Percentiles rank a stretch among this genome's conserved stretches.
phyloP scores from a whole-genome alignment of 2,329 filamentous ascomycete species.

The Ophiosphaerella narmari region DNA sequence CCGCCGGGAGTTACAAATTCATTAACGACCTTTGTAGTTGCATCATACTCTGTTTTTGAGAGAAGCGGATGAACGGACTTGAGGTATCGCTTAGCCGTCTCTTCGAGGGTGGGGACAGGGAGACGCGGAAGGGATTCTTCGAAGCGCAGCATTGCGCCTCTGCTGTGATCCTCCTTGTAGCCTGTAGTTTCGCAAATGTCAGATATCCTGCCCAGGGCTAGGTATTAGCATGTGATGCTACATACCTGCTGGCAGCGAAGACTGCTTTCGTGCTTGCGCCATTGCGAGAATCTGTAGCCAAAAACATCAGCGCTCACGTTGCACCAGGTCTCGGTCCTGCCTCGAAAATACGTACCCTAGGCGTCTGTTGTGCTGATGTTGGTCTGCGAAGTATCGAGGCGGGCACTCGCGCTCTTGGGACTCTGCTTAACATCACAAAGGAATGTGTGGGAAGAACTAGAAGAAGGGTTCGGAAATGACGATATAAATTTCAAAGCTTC shows the following conservation, averaged over 20 bases:
- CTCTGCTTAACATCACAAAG: constrained; percentile 48
- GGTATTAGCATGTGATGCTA: constrained; percentile 20
- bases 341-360: constrained; percentile 33
- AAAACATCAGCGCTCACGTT: constrained; percentile 11
- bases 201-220: constrained; percentile 4
- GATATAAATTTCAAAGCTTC: constrained; percentile 19
- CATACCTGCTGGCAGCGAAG: constrained; percentile 53
- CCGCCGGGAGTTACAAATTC: constrained; percentile 90
- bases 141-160: constrained; percentile 80
- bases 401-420: constrained; percentile 45
- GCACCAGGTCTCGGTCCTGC: background rate
- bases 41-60: constrained; percentile 68
- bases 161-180: constrained; percentile 79
- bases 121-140: constrained; percentile 82
- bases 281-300: constrained; percentile 39
- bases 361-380: constrained; percentile 29
- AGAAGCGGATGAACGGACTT: constrained; percentile 79
- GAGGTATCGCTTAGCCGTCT: constrained; percentile 79
- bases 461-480: constrained; percentile 13
- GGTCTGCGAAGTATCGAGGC: constrained; percentile 44
- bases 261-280: constrained; percentile 49
- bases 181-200: constrained; percentile 52
- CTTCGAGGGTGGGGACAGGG: constrained; percentile 80
- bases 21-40: constrained; percentile 80
- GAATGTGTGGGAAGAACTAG: constrained; percentile 9